Base-by-base conservation (phyloP, 768 basidiomycete species). In the Nidularia pulvinata region DNA sequence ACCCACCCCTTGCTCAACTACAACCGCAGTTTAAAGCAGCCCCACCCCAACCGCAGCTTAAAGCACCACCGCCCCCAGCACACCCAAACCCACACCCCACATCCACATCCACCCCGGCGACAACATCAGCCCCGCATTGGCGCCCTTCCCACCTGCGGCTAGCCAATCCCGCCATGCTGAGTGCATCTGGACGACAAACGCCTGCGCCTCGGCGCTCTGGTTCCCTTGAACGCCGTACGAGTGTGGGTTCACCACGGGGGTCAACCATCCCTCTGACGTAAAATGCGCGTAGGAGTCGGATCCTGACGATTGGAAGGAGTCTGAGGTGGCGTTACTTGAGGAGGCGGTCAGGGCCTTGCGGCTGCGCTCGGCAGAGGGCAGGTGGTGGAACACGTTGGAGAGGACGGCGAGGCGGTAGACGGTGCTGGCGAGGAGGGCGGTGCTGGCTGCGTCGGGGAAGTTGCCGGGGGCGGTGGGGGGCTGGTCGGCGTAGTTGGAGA, bases 141-240 rank as follows among this genome's bases (percentile, higher is more conserved):
- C 71, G 6, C 86, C 85, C 30, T 73, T 69, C 3, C 78, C 69
- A 0, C 88, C 87, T 32, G 65, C 77, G 0, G 69, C 72, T 1
- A 79, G 76, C 90, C 91, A 93, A 58, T 93, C 92, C 44, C 77
- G 72, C 77, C 85, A 90, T 4, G 89, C 88, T 0, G 89, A 80
- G 54, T 92, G 77, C 69, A 94, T 76, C 61, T 85, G 77, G 5
- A 95, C 65, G 9, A 89, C 82, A 66, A 95, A 95, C 6, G 88
- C 89, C 70, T 95, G 79, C 0, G 78, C 85, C 66, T 95, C 93
- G 1, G 93, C 81, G 55, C 88, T 89, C 16, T 81, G 19, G 0
- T 67, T 54, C 0, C 88, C 86, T 55, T 80, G 53, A 1, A 56
- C 9, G 0, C 73, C 70, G 60, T 77, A 85, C 1, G 72, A 64